Conservation (phyloP, 2,329 filamentous ascomycete species). For the Ascochyta fabae region DNA sequence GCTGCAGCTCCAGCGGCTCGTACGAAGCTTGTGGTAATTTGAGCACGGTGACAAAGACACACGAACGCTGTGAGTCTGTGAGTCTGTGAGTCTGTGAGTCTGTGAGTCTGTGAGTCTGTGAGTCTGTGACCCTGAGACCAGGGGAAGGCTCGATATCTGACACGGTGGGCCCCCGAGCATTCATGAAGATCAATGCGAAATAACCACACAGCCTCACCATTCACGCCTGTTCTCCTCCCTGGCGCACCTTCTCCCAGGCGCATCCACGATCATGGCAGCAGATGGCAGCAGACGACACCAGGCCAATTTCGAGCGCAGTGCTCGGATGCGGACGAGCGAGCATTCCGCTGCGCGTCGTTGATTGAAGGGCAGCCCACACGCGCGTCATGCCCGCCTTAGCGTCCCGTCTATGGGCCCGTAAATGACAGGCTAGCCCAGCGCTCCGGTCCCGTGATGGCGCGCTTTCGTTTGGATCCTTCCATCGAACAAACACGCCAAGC, state of each 20-base stretch:
- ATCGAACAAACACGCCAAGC: constrained; percentile 4
- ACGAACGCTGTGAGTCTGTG: background rate
- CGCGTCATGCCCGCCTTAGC: constrained; percentile 12
- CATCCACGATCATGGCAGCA: background rate
- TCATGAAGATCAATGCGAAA: constrained; percentile 20
- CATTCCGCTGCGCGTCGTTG: constrained; percentile 27
- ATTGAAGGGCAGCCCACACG: background rate
- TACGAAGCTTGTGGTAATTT: constrained; percentile 14
- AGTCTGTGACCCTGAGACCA: background rate
- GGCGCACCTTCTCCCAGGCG: background rate
- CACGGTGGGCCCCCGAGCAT: constrained; percentile 7
- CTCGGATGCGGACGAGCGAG: constrained; percentile 26
- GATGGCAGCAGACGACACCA: no score
- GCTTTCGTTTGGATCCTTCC: background rate
- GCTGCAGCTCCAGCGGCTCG: constrained; percentile 3
- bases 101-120: background rate
- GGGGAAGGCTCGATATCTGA: constrained; percentile 4
- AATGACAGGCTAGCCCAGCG: constrained; percentile 16
- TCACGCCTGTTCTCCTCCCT: background rate
- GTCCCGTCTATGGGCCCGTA: constrained; percentile 19
- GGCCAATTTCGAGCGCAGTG: background rate
- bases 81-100: no score
- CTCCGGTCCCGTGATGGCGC: background rate
- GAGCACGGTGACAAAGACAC: background rate
- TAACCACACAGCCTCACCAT: constrained; percentile 15